A percentile compares a stretch with the other conserved stretches of the same genome.
Conservation (phyloP, 768 basidiomycete species). For the Termitomyces sp. region DNA sequence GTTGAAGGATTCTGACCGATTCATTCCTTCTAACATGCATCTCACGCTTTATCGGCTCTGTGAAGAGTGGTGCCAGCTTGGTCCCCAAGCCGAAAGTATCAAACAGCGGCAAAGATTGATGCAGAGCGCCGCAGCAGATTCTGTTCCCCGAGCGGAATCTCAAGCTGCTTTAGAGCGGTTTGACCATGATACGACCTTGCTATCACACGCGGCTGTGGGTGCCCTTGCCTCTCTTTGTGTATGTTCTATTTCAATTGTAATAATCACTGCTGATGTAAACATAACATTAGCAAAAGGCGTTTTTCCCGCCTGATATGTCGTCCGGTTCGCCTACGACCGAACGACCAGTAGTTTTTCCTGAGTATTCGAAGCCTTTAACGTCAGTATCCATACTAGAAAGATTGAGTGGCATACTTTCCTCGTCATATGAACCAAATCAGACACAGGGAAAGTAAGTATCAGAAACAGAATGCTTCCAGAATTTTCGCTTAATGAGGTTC, state of each 20-base stretch:
- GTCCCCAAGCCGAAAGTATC: constrained; percentile 65
- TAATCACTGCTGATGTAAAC: constrained; percentile 2
- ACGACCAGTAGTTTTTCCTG: constrained; percentile 30
- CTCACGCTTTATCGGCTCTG: constrained; percentile 79
- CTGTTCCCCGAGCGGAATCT: constrained; percentile 50
- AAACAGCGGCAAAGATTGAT: constrained; percentile 67
- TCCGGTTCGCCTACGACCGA: constrained; percentile 65
- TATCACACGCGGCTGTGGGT: constrained; percentile 82
- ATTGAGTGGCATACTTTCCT: constrained; percentile 63
- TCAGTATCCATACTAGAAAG: constrained; percentile 54
- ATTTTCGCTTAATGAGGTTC: constrained; percentile 3
- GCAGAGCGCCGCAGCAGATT: constrained; percentile 59
- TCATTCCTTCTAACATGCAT: constrained; percentile 70
- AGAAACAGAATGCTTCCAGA: background rate
- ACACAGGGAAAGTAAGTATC: constrained; percentile 61
- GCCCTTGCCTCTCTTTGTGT: constrained; percentile 87
- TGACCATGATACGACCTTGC: constrained; percentile 59
- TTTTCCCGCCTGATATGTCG: constrained; percentile 56
- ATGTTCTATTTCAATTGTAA: constrained; percentile 27
- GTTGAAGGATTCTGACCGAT: constrained; percentile 70
- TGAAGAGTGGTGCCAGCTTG: constrained; percentile 92
- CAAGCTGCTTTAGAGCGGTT: constrained; percentile 52
- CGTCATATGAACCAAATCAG: constrained; percentile 44
- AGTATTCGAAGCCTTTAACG: constrained; percentile 50
- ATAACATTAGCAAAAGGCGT: constrained; percentile 63